phyloP scores from a whole-genome alignment of 306 rosid genomes.

The Gynostemma pentaphyllum region DNA sequence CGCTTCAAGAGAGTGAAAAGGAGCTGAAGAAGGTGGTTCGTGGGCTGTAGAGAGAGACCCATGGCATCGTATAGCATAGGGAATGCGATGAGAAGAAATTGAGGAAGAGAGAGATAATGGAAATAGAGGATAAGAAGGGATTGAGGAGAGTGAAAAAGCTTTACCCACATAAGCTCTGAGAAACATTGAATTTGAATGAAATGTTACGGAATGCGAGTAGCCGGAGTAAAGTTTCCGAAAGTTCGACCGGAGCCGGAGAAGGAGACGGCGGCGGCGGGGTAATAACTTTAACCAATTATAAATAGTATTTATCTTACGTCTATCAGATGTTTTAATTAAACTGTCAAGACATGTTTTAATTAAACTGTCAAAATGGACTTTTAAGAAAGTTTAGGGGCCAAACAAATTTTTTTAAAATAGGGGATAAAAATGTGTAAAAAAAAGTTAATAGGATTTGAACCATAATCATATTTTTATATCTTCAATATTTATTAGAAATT shows the following conservation, averaged over 20 bases:
- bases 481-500: too few species aligned
- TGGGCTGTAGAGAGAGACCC: conserved; percentile 42
- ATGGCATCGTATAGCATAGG: conserved; percentile 1
- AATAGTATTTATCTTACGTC: too few species aligned
- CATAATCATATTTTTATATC: too few species aligned
- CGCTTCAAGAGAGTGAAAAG: conserved; percentile 1
- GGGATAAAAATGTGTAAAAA: too few species aligned
- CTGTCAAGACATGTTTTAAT: too few species aligned
- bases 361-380: too few species aligned
- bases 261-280: too few species aligned
- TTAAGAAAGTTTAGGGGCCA: too few species aligned
- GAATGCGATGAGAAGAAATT: background rate
- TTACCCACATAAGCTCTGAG: background rate
- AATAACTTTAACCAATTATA: too few species aligned
- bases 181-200: background rate
- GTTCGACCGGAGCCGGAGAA: background rate
- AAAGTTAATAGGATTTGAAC: too few species aligned
- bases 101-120: background rate
- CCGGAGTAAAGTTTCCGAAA: background rate
- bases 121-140: background rate
- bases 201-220: background rate
- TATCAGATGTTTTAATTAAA: too few species aligned
- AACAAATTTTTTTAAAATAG: too few species aligned
- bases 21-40: conserved; percentile 10
- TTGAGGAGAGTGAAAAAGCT: background rate